Percentiles rank a stretch among this genome's conserved stretches.
Conservation (phyloP, 441 rosid genomes). For the Populus hybrid region DNA sequence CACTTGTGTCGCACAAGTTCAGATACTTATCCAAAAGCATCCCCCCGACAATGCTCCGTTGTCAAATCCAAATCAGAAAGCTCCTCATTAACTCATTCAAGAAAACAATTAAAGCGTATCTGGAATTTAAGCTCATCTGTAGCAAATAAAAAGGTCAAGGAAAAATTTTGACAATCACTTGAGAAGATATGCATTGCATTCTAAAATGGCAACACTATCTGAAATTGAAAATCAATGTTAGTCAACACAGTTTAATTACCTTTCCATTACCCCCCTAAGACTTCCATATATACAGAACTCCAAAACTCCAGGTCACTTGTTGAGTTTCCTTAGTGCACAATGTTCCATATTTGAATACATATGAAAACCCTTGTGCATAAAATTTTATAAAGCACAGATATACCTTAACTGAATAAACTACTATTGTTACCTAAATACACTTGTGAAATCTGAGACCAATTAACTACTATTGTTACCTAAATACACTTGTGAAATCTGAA, state of each 20-base stretch:
- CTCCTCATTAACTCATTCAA: not conserved
- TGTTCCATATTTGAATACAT: not conserved
- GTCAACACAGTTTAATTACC: conserved; percentile 4
- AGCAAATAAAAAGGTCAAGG: not conserved
- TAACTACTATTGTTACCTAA: not conserved
- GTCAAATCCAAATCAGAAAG: not conserved
- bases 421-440: not conserved
- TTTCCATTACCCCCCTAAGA: conserved; percentile 13
- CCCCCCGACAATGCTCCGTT: not conserved
- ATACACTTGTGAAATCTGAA: not conserved
- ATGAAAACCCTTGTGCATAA: not conserved
- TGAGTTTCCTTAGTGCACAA: conserved; percentile 10
- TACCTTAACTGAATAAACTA: not conserved
- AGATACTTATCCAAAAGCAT: not conserved
- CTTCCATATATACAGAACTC: conserved; percentile 4
- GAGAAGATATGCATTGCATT: not conserved
- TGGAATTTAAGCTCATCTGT: not conserved
- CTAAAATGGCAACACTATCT: not conserved
- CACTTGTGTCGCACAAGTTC: not conserved
- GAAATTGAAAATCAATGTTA: not conserved
- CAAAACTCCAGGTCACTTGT: not conserved
- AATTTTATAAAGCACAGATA: not conserved
- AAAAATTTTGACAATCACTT: not conserved
- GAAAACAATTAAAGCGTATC: not conserved
- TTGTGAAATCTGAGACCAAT: not conserved